Base-by-base conservation (phyloP, 495 filamentous ascomycete species). In the Penicillium verhagenii region DNA sequence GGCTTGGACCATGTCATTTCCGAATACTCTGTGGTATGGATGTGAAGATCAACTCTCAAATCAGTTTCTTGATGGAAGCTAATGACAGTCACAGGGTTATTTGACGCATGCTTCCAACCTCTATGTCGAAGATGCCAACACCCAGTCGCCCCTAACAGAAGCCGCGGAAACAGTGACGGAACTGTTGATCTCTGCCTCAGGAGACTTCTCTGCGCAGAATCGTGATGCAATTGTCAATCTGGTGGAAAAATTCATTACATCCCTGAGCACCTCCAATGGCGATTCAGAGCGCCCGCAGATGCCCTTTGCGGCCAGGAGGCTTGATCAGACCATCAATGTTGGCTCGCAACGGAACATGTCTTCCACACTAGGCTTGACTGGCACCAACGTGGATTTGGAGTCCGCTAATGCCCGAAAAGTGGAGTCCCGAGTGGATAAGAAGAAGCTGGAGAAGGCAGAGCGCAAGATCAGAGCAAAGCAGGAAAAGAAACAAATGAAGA, bases 361-460 rank as follows among this genome's bases (percentile, higher is more conserved):
- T 18, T 95, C 94, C 3, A 99, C 94, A 0, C 71, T 97, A 61
- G 92, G 91, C 11, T 83, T 99, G 21, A 84, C 92, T 19, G 89
- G 87, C 49, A 88, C 85, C 18, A 83, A 77, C 46, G 91, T 97
- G 26, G 94, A 99, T 67, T 79, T 99, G 40, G 94, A 99, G 69
- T 94, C 94, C 33, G 91, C 91, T 58, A 93, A 92, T 60, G 75
- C 82, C 18, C 80, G 93, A 48, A 97, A 97, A 78, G 87, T 99
- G 21, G 94, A 99, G 75, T 97, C 93, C 53, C 88, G 91, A 60
- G 94, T 99, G 47, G 95, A 99, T 73, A 85, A 86, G 70, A 99
- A 97, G 86, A 99, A 99, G 80, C 87, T 99, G 1, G 94, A 99
- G 73, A 99, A 99, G 78, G 94, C 94, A 7, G 94, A 99, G 74